These are phyloP conservation scores for Leishmania guyanensis DNA, from an alignment of 208 protist species.

Conservation along the genomic window DNA sequence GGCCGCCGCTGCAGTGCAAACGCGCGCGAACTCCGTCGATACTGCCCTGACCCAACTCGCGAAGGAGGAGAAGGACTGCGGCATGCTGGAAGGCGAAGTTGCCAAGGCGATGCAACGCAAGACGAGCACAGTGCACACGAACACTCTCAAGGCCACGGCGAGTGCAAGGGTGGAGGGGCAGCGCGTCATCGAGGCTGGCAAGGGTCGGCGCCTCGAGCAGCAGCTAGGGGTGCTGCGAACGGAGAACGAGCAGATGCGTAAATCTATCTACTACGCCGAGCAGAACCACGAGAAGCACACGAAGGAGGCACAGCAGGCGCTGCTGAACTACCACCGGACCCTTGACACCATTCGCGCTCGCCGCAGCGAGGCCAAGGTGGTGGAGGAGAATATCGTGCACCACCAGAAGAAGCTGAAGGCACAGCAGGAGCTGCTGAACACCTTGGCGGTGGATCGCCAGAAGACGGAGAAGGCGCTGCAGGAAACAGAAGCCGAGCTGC, in stretches of 20 bases:
- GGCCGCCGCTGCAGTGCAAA: constrained; percentile 54
- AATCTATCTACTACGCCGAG: constrained; percentile 93
- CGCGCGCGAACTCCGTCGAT: constrained; percentile 57
- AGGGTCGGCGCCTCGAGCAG: constrained; percentile 87
- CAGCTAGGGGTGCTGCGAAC: constrained; percentile 85
- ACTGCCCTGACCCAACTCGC: constrained; percentile 55
- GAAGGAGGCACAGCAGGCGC: constrained; percentile 70
- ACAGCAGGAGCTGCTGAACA: constrained; percentile 97
- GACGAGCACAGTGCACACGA: constrained; percentile 63
- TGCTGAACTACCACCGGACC: constrained; percentile 88
- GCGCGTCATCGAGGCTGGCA: constrained; percentile 87
- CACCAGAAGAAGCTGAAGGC: constrained; percentile 95
- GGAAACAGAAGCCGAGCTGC: constrained; percentile 95
- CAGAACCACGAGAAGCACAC: constrained; percentile 86
- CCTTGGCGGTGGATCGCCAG: constrained; percentile 95
- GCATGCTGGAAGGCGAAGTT: constrained; percentile 57
- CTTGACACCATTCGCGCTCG: constrained; percentile 93
- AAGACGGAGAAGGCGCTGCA: constrained; percentile 96
- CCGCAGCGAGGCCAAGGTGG: constrained; percentile 76
- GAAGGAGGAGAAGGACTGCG: constrained; percentile 68
- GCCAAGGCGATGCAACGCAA: constrained; percentile 71
- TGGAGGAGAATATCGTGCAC: constrained; percentile 90
- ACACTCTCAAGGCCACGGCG: constrained; percentile 62
- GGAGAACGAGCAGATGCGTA: constrained; percentile 91
- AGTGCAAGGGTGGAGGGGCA: constrained; percentile 63